Base-by-base conservation (phyloP, 179 eudicot species). In the Silene noctiflora region DNA sequence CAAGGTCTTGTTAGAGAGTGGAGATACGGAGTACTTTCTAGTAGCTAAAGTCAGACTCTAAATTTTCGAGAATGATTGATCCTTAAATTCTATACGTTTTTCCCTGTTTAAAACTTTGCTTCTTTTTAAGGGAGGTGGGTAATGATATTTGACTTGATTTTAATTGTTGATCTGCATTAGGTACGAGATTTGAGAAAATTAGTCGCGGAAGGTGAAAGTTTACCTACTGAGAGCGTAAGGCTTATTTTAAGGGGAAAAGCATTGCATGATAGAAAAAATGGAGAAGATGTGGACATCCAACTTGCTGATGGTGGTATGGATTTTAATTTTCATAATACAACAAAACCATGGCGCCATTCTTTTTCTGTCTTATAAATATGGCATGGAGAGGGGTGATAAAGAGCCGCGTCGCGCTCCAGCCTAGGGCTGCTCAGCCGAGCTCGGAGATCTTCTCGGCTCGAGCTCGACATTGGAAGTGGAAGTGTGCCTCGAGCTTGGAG, bases 121-220 rank as follows among this genome's bases (percentile, higher is more conserved):
- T 25, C 20, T 5, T 24, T 35, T 35, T 64, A 16, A 27, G 13
- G 9, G 68, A 46, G 63, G 25, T 8, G 6, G 21, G 12, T 10
- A 53, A 39, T 4, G 25, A 60, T 62, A 53, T 31, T n/a, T 82
- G 7, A 66, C 21, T 8, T 51, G 22, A 5, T 31, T 67, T 25
- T 66, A 64, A 71, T 19, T 42, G 63, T 17, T 64, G 35, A 17
- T 21, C 13, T n/a, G 25, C 73, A 6, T 69, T 77, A 95, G 99
- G 97, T 92, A 42, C 81, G 77, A 76, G 91, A 89, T 76, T 86
- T 95, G 86, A 87, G 97, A 79, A 89, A 85, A 79, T 44, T 91
- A 82, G 78, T 95, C 84, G 95, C 93, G 64, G 91, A 74, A 58
- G 83, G 76, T 67, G 76, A 83, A 64, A 78, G 74, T 39, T 81